Base-by-base conservation (phyloP, 1,139 yeast genomes). In the Candida smagusa region DNA sequence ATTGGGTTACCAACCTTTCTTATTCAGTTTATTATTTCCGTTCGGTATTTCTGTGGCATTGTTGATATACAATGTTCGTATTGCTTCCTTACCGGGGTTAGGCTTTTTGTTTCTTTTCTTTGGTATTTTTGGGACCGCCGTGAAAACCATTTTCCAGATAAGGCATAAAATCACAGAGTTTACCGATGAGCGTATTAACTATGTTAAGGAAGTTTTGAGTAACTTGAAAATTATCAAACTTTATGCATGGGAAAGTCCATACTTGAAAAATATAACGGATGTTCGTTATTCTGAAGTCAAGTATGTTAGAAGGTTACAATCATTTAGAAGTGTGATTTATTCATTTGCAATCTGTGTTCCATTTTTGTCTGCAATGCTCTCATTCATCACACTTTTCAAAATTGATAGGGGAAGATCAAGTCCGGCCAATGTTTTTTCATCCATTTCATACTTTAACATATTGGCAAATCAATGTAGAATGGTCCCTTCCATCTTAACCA, bases 401-500 rank as follows among this genome's bases (percentile, higher is more conserved):
- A 61, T 80, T 4, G 52, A 47, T 9, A 36, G 44, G 45, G 60
- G 68, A 19, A 53, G 52, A n/a, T 71, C 78, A 46, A 68, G 71
- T 43, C 82, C 95, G 1, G 90, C 88, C 2, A 65, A 74, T 26
- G 79, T 88, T n/a, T 89, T 89, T 54, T 77, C 96, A 0, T 83
- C 96, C 9, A 67, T 89, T 37, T 75, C 94, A 0, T 70, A 86
- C 40, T 89, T 88, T 66, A 81, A 81, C 48, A 72, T 79, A 27
- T 65, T 76, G 46, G 56, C 79, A 4, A 65, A 63, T 37, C 72
- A 67, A 43, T 67, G 74, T 19, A 68, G 86, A 52, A 65, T 86
- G 50, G 64, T 86, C 36, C 96, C 96, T 19, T 65, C 86, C 63
- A 81, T 85, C 44, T 62, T 83, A 38, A 81, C 87, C 22, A 63